Percentiles rank a stretch among this genome's conserved stretches.
Evolutionary conservation across 306 rosid genomes (phyloP).

Genomic region (Luffa acutangula): DNA sequence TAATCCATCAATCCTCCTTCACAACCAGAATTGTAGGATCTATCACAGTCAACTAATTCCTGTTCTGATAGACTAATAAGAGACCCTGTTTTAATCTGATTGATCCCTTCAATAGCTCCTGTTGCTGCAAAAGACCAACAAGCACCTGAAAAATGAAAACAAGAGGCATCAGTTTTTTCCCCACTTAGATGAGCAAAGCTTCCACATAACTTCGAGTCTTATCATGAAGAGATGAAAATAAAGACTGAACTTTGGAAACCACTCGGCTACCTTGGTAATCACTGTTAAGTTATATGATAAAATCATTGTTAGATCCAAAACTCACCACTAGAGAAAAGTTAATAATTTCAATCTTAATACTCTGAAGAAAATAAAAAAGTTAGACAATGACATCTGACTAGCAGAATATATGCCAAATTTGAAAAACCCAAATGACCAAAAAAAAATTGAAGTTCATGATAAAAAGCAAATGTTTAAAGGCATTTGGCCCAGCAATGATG

Average conservation of each 20-base stretch:
- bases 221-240: background rate
- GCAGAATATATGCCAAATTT: background rate
- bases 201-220: background rate
- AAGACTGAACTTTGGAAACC: background rate
- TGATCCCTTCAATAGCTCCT: slow-evolving; percentile 92
- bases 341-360: background rate
- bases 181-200: background rate
- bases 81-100: slow-evolving; percentile 75
- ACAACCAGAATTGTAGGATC: slow-evolving; percentile 55
- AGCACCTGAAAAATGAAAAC: slow-evolving; percentile 49
- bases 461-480: background rate
- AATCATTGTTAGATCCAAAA: background rate
- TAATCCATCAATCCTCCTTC: slow-evolving; percentile 80
- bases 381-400: background rate
- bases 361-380: background rate
- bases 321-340: background rate
- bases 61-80: slow-evolving; percentile 88
- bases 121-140: slow-evolving; percentile 94
- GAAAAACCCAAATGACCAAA: background rate
- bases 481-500: background rate
- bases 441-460: background rate
- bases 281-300: background rate
- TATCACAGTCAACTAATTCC: slow-evolving; percentile 77
- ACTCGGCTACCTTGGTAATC: background rate
- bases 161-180: background rate